Evolutionary conservation across 2,329 filamentous ascomycete species (phyloP).

Genomic region (Stylonectria norvegica): DNA sequence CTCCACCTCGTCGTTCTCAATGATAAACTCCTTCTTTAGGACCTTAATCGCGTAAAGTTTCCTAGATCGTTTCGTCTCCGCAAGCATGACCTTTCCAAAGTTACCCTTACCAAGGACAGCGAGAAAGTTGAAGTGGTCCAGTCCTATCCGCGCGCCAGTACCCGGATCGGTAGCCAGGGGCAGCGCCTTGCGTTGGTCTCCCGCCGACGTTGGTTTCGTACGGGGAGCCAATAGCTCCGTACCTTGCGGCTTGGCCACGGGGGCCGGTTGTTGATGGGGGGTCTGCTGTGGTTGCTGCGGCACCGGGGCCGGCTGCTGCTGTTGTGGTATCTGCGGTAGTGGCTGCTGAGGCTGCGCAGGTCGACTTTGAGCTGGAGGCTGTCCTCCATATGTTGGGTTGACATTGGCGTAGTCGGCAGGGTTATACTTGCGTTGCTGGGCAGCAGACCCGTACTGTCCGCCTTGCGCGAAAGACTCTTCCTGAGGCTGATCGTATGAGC

Average conservation of each 20-base stretch:
- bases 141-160: conserved; percentile 79
- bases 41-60: conserved; percentile 98
- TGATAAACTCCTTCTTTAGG: conserved; percentile 99
- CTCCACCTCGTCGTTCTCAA: conserved; percentile 98
- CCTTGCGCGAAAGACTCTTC: conserved; percentile 36
- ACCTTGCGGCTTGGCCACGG: conserved; percentile 39
- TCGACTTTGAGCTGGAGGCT: conserved; percentile 31
- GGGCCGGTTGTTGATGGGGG: conserved; percentile 30
- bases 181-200: conserved; percentile 53
- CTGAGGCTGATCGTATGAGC: conserved; percentile 32
- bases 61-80: conserved; percentile 89
- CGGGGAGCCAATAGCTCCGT: conserved; percentile 34
- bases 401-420: conserved; percentile 71
- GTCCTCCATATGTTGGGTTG: conserved; percentile 42
- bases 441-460: conserved; percentile 33
- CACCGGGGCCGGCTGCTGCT: conserved; percentile 23
- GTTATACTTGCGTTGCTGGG: conserved; percentile 66
- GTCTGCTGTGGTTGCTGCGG: conserved; percentile 35
- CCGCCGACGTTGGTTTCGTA: conserved; percentile 19
- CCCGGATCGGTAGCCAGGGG: conserved; percentile 70
- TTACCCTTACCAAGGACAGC: conserved; percentile 98
- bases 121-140: conserved; percentile 99
- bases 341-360: conserved; percentile 29
- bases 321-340: conserved; percentile 13
- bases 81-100: conserved; percentile 99